Conservation (phyloP, 805 yeast genomes). For the Kodamaea lidongshanica region DNA sequence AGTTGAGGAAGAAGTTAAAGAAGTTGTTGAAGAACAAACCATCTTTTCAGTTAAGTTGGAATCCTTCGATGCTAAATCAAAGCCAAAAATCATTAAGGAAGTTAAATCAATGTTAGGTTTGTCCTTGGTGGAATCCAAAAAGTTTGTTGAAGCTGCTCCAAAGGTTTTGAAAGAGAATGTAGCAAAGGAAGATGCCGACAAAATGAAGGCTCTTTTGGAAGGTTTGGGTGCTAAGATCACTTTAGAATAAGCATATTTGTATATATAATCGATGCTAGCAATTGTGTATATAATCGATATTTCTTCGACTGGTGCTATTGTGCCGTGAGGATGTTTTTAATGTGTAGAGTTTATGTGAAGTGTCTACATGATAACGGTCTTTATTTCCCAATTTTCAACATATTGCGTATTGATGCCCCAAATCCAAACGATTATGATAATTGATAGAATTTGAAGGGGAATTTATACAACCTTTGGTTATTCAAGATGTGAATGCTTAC, state of each 20-base stretch:
- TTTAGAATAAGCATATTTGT: slow-evolving; percentile 53
- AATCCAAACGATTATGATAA: no score
- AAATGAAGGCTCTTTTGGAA: slow-evolving; percentile 88
- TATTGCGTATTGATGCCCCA: no score
- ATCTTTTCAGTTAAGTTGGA: slow-evolving; percentile 89
- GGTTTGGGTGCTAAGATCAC: slow-evolving; percentile 90
- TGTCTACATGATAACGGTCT: no score
- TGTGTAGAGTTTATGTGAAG: no score
- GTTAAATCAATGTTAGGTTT: slow-evolving; percentile 87
- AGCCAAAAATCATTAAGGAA: slow-evolving; percentile 97
- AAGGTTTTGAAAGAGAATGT: slow-evolving; percentile 92
- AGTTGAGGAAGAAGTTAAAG: slow-evolving; percentile 67
- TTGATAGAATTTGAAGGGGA: no score
- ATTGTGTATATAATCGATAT: no score
- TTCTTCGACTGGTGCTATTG: no score
- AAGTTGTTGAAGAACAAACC: slow-evolving; percentile 83
- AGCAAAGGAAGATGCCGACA: slow-evolving; percentile 96
- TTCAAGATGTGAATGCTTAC: no score
- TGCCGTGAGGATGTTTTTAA: no score
- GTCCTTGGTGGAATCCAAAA: slow-evolving; percentile 93
- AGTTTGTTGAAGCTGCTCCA: slow-evolving; percentile 97
- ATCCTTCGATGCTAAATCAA: slow-evolving; percentile 87
- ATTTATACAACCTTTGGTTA: no score
- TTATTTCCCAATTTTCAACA: no score
- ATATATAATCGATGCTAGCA: no score